Evolutionary conservation across 1,284 basidiomycete species (phyloP).

Genomic region (Puccinia triticina): DNA sequence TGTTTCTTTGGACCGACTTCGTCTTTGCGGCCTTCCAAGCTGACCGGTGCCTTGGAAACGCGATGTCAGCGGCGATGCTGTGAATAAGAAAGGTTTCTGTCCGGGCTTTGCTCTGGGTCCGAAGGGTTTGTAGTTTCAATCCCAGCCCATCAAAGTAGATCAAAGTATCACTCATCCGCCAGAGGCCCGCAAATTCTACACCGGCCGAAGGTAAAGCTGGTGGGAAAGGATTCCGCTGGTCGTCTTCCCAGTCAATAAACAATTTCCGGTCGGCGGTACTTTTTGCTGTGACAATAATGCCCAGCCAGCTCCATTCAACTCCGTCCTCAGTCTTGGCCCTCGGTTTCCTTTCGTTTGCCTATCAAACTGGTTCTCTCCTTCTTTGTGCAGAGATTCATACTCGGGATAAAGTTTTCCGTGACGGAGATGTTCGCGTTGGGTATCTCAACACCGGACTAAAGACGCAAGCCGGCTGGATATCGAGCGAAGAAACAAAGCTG

Average conservation of each 20-base stretch:
- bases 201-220: too few species aligned
- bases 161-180: too few species aligned
- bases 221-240: too few species aligned
- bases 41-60: conserved; percentile 3
- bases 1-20: neutral
- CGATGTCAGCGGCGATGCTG: neutral
- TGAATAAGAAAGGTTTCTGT: neutral
- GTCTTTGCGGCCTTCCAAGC: neutral
- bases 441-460: neutral
- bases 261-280: too few species aligned
- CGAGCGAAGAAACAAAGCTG: neutral
- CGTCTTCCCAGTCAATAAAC: too few species aligned
- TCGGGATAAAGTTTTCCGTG: neutral
- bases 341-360: neutral
- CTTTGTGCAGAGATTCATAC: neutral
- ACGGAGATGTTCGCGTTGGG: neutral
- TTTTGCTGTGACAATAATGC: too few species aligned
- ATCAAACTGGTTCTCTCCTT: neutral
- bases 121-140: neutral
- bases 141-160: neutral
- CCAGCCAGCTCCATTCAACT: too few species aligned
- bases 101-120: neutral
- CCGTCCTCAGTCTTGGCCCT: neutral
- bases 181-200: neutral
- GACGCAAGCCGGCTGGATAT: neutral